Percentiles rank a stretch among this genome's conserved stretches.
Conservation (phyloP, 1,139 yeast genomes). For the Saccharomyces hybrid region DNA sequence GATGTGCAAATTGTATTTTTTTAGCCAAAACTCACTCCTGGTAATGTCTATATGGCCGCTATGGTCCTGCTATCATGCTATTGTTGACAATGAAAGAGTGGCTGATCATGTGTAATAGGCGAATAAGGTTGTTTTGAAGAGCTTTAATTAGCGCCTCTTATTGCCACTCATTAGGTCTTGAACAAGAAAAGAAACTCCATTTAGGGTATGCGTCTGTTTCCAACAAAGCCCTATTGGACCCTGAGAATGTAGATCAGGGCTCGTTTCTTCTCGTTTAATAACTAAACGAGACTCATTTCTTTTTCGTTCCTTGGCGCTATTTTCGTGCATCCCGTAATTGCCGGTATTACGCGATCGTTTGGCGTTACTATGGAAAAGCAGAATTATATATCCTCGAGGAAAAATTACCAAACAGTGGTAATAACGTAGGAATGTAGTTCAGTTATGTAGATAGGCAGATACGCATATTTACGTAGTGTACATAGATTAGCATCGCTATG, state of each 20-base stretch:
- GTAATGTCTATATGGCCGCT: neutral
- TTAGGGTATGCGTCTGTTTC: neutral
- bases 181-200: neutral
- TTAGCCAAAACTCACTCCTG: neutral
- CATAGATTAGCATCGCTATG: neutral
- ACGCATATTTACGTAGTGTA: neutral
- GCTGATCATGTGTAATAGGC: neutral
- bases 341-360: neutral
- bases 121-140: neutral
- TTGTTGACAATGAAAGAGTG: neutral
- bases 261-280: neutral
- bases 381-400: neutral
- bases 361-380: neutral
- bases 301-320: neutral
- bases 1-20: neutral
- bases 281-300: neutral
- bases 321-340: neutral
- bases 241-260: neutral
- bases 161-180: neutral
- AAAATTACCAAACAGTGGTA: slow-evolving; percentile 48
- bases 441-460: neutral
- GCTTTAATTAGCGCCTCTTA: neutral
- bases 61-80: neutral
- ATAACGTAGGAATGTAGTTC: neutral
- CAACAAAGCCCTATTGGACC: neutral